phyloP scores from a whole-genome alignment of 805 yeast species.

The Starmerella etchellsii region DNA sequence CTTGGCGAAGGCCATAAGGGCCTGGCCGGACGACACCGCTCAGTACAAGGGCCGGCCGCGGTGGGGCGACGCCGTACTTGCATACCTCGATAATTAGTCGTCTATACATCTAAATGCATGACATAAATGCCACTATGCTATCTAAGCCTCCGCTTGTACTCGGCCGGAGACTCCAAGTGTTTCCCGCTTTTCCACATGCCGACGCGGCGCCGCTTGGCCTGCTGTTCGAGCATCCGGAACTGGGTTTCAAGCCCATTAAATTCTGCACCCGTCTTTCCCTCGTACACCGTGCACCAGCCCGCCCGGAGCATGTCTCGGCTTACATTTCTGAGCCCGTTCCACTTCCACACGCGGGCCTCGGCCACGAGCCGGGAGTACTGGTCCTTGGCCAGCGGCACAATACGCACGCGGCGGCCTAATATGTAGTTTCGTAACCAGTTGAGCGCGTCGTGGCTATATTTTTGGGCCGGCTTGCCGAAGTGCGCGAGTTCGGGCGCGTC shows the following conservation, averaged over 20 bases:
- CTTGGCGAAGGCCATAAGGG: conserved; percentile 50
- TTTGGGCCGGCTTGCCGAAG: conserved; percentile 88
- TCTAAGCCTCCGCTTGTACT: conserved; percentile 39
- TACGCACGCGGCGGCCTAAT: conserved; percentile 52
- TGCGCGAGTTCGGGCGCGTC: conserved; percentile 96
- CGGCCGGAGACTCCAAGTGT: conserved; percentile 58
- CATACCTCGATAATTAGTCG: conserved; percentile 7
- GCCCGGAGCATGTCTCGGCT: conserved; percentile 73
- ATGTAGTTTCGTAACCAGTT: conserved; percentile 58
- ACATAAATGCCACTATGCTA: no score
- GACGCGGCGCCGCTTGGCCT: conserved; percentile 40
- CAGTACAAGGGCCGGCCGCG: conserved; percentile 18
- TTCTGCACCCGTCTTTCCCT: conserved; percentile 66
- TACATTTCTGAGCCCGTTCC: conserved; percentile 64
- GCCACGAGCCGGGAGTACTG: conserved; percentile 86
- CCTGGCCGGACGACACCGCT: conserved; percentile 15
- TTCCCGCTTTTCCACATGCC: conserved; percentile 57
- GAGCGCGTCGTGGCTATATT: conserved; percentile 72
- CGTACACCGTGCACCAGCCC: conserved; percentile 83
- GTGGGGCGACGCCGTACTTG: conserved; percentile 19
- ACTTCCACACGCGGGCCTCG: conserved; percentile 47
- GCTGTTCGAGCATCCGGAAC: conserved; percentile 47
- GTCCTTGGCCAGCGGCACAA: conserved; percentile 70
- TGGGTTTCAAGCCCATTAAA: conserved; percentile 62
- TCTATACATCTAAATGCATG: neutral